Evolutionary conservation across 306 rosid species (phyloP).

Genomic region (Echinosophora koreensis): DNA sequence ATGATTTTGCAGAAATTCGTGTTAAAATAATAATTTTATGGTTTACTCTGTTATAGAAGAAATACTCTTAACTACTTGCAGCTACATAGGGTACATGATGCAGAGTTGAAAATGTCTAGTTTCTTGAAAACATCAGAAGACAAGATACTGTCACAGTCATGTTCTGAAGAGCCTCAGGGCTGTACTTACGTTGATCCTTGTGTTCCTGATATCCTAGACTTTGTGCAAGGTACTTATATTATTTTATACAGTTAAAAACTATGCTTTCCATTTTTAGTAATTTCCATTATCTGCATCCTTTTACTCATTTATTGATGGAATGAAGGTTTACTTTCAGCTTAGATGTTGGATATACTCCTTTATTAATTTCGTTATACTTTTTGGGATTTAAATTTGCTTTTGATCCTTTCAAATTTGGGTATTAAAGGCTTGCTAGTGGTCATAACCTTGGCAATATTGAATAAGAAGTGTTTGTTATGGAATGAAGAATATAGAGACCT

Average conservation of each 20-base stretch:
- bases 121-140: conserved; percentile 50
- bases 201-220: conserved; percentile 67
- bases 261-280: conserved; percentile 13
- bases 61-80: conserved; percentile 70
- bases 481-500: conserved; percentile 8
- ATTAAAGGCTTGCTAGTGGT: not conserved
- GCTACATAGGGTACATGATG: conserved; percentile 64
- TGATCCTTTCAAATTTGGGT: not conserved
- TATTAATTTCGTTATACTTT: not conserved
- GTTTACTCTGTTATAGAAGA: conserved; percentile 45
- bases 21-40: conserved; percentile 37
- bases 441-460: conserved; percentile 3
- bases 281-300: conserved; percentile 27
- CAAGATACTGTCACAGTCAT: conserved; percentile 42
- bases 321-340: conserved; percentile 24
- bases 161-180: conserved; percentile 47
- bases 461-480: conserved; percentile 4
- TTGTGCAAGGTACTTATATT: conserved; percentile 58
- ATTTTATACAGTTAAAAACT: conserved; percentile 31
- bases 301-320: conserved; percentile 37
- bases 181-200: conserved; percentile 51
- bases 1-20: not conserved
- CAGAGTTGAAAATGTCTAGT: conserved; percentile 47
- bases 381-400: conserved; percentile 20
- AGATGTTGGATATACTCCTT: conserved; percentile 7